Evolutionary conservation across 257 asterid genomes (phyloP).

Genomic region (Jacaranda mimosifolia): DNA sequence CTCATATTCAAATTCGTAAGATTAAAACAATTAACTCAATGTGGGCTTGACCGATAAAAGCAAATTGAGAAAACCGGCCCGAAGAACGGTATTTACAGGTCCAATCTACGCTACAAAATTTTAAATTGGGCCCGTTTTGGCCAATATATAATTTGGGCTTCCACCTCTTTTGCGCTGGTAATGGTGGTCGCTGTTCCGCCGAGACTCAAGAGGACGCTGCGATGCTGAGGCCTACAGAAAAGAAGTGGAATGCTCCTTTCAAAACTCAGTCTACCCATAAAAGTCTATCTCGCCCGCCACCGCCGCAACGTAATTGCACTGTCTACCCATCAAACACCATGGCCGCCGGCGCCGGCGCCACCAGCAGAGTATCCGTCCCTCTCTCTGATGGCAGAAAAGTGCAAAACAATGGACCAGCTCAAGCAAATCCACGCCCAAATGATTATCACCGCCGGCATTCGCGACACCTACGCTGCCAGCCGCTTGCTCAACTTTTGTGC

Average conservation of each 20-base stretch:
- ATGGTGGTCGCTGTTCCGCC: too few species aligned
- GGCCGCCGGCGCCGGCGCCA: conserved; percentile 27
- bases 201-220: too few species aligned
- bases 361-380: conserved; percentile 43
- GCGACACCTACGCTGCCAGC: conserved; percentile 78
- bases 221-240: too few species aligned
- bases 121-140: not conserved
- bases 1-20: too few species aligned
- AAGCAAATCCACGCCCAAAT: conserved; percentile 83
- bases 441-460: conserved; percentile 70
- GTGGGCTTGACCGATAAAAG: not conserved
- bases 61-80: not conserved
- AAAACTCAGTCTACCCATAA: conserved; percentile 24
- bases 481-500: conserved; percentile 81
- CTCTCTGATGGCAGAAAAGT: conserved; percentile 60
- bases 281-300: conserved; percentile 31
- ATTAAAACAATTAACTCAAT: not conserved
- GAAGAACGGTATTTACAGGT: not conserved
- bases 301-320: conserved; percentile 36
- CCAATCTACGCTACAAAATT: not conserved
- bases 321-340: conserved; percentile 34
- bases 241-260: conserved; percentile 57
- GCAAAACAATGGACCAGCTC: conserved; percentile 70
- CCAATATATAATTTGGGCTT: not conserved
- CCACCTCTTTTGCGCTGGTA: not conserved